phyloP scores from a whole-genome alignment of 139 green algal species.

The Chlorokybus atmophyticus region DNA sequence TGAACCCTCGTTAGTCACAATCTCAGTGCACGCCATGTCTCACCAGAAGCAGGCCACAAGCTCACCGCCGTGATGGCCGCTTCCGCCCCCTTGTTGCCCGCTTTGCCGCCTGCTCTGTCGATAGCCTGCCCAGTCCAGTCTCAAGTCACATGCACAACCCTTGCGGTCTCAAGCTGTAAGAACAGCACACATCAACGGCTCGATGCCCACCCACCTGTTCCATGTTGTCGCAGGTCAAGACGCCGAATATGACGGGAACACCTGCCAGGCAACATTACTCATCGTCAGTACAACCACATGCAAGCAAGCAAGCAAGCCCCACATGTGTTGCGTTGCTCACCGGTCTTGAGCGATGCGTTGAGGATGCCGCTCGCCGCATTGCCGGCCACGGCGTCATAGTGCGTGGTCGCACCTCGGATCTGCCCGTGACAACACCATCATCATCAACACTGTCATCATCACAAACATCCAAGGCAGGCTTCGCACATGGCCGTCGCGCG shows the following conservation, averaged over 20 bases:
- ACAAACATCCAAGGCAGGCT: not conserved
- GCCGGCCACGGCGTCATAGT: conserved; percentile 88
- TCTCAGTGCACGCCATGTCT: too few relatives aligned
- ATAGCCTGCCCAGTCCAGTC: conserved; percentile 67
- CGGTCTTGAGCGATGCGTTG: conserved; percentile 44
- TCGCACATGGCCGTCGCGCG: conserved; percentile 7
- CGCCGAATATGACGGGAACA: conserved; percentile 84
- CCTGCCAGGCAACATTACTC: conserved; percentile 18
- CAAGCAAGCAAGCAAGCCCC: not conserved
- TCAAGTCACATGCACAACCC: too few relatives aligned
- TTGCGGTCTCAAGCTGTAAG: not conserved
- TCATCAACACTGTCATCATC: not conserved
- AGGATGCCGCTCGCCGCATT: conserved; percentile 66
- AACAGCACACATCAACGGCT: not conserved
- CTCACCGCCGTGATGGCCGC: conserved; percentile 17
- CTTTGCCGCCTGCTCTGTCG: conserved; percentile 85
- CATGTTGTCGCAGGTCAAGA: conserved; percentile 85
- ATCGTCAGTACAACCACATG: not conserved
- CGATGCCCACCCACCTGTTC: too few relatives aligned
- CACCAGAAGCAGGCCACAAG: not conserved
- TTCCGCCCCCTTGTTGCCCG: conserved; percentile 91
- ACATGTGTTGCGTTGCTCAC: not conserved
- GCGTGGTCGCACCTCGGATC: conserved; percentile 76
- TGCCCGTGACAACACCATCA: not conserved
- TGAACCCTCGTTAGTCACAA: too few relatives aligned